Evolutionary conservation across 106 monocot species (phyloP).

Genomic region (Dendrobium huoshanense): DNA sequence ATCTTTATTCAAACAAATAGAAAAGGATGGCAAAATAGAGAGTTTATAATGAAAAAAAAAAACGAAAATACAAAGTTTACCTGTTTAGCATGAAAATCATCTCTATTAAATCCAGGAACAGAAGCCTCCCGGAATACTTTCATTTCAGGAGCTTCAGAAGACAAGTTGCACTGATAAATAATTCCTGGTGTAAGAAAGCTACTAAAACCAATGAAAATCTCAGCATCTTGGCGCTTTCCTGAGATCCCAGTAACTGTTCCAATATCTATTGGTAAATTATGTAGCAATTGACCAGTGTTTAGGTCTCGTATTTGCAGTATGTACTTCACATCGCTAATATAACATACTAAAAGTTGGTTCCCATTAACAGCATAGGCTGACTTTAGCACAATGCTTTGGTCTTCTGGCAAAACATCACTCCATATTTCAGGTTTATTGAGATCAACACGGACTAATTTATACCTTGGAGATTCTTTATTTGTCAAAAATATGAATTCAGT

Average conservation of each 20-base stretch:
- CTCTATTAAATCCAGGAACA: conserved; percentile 74
- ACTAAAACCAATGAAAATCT: conserved; percentile 79
- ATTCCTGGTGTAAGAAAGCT: conserved; percentile 88
- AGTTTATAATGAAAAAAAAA: not conserved
- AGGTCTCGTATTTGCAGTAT: conserved; percentile 70
- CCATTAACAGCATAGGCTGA: conserved; percentile 66
- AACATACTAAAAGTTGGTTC: conserved; percentile 62
- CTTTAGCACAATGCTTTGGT: conserved; percentile 68
- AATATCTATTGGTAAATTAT: conserved; percentile 73
- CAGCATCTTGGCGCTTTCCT: conserved; percentile 55
- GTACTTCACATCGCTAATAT: conserved; percentile 84
- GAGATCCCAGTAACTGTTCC: conserved; percentile 66
- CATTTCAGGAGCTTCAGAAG: conserved; percentile 55
- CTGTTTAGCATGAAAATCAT: conserved; percentile 74
- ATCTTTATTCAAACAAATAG: not conserved
- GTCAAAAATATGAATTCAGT: conserved; percentile 77
- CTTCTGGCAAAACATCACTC: conserved; percentile 59
- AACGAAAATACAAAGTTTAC: conserved; percentile 15
- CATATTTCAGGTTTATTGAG: conserved; percentile 53
- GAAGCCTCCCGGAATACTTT: conserved; percentile 72
- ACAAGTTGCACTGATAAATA: conserved; percentile 73
- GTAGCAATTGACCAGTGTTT: conserved; percentile 58
- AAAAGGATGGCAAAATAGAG: not conserved
- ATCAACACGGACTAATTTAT: conserved; percentile 71
- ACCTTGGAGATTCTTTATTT: conserved; percentile 78